Base-by-base conservation (phyloP, 108 stramenopile genomes). In the Nitzschia sp. region DNA sequence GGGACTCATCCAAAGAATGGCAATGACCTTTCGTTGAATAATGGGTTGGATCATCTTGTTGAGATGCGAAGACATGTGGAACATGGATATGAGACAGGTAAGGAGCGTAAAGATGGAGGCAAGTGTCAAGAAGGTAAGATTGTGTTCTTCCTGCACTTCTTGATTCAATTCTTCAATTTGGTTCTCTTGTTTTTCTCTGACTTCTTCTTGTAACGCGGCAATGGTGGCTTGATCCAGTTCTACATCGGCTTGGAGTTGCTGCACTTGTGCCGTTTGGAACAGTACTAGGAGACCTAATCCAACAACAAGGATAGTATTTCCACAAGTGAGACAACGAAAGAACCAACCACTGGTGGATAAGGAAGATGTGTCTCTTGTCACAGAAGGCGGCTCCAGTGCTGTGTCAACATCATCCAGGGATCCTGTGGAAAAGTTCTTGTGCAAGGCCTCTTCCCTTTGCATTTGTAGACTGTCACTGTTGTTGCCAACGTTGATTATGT, bases 1-100 rank as follows among this genome's bases (percentile, higher is more conserved):
- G 10, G 94, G 94, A 24, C 80, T 81, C 91, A 95, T 93, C 91
- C 91, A 96, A n/a, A 96, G 43, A 55, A 96, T 86, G 10, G 92
- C 85, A 61, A 91, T 70, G 25, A 96, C 86, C 52, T 91, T 91
- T 12, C 88, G 72, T 65, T 96, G 95, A 20, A 93, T 81, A 24
- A 86, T 80, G 15, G 95, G 95, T 58, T 88, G 74, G 53, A 89
- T 53, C 67, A 84, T 81, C 51, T 93, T 87, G 22, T 85, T 66
- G 20, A 93, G 40, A 70, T 96, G 95, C 10, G 76, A 72, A 11
- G 82, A 73, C 65, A 96, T 79, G 66, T 96, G 95, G 68, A 87
- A 93, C 63, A 87, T 75, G 61, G 73, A 77, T 14, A 96, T 86
- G 21, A 96, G 58, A 43, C 85, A 80, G 6, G 87, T 85, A 9